A percentile compares a stretch with the other conserved stretches of the same genome.
Evolutionary conservation across 352 stramenopile species (phyloP).

Genomic region (Phytophthora syringae): DNA sequence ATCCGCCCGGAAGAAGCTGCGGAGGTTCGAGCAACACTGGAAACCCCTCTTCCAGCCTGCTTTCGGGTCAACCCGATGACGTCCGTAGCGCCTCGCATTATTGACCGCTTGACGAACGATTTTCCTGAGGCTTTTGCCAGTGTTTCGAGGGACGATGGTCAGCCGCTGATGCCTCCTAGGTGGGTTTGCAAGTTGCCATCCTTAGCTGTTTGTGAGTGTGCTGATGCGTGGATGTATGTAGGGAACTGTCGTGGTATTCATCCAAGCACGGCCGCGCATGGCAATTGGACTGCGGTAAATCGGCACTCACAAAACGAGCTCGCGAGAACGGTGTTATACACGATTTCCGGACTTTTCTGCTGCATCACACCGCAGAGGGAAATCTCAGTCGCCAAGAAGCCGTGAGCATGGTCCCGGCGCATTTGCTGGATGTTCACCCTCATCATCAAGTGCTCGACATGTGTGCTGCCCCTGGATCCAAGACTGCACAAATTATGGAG

Average conservation of each 20-base stretch:
- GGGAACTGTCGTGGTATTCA: constrained; percentile 71
- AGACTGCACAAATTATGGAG: constrained; percentile 98
- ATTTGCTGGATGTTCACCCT: constrained; percentile 94
- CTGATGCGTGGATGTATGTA: constrained; percentile 9
- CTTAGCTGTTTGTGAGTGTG: neutral
- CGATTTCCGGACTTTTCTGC: constrained; percentile 93
- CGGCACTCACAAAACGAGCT: constrained; percentile 62
- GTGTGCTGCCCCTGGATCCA: constrained; percentile 96
- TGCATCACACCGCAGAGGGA: constrained; percentile 90
- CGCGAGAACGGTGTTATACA: constrained; percentile 67
- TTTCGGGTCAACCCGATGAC: constrained; percentile 72
- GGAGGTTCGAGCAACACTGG: constrained; percentile 53
- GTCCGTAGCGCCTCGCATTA: constrained; percentile 37
- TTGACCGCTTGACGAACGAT: constrained; percentile 49
- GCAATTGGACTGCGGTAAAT: constrained; percentile 78
- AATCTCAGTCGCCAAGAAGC: constrained; percentile 97
- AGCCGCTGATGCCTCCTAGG: constrained; percentile 46
- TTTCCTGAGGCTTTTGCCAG: constrained; percentile 53
- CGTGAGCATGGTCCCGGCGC: constrained; percentile 97
- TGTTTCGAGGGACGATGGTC: constrained; percentile 30
- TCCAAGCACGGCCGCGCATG: constrained; percentile 57
- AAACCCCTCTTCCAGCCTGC: constrained; percentile 67
- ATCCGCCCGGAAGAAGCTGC: constrained; percentile 52
- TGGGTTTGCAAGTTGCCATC: constrained; percentile 3
- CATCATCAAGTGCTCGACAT: constrained; percentile 82